Conservation (phyloP, 202 grass and related monocot species). For the Carex sylvatica region DNA sequence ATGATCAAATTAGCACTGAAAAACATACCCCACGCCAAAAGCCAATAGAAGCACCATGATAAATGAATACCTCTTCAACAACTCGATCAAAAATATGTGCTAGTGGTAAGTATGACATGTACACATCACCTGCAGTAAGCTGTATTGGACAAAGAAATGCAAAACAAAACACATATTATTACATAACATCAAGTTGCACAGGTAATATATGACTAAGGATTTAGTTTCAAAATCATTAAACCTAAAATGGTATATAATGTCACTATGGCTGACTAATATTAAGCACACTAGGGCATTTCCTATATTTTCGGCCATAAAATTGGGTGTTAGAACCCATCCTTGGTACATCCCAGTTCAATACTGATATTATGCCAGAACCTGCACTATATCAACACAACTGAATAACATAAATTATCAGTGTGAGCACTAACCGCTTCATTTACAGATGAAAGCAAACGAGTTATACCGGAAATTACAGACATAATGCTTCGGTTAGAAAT, state of each 20-base stretch:
- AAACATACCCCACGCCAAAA: conserved; percentile 93
- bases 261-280: not conserved
- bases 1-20: conserved; percentile 6
- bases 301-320: not conserved
- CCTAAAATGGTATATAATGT: not conserved
- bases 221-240: not conserved
- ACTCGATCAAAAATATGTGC: conserved; percentile 97
- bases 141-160: conserved; percentile 24
- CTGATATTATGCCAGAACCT: not conserved
- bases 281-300: not conserved
- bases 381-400: not conserved
- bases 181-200: conserved; percentile 10
- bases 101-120: conserved; percentile 87
- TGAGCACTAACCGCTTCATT: conserved; percentile 46
- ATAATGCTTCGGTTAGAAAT: conserved; percentile 90
- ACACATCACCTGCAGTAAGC: conserved; percentile 63
- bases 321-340: not conserved
- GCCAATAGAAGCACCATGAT: conserved; percentile 77
- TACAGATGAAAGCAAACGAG: conserved; percentile 46
- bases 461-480: conserved; percentile 66
- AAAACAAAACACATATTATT: conserved; percentile 11
- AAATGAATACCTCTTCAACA: conserved; percentile 93
- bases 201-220: not conserved
- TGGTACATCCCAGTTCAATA: not conserved
- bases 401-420: not conserved